Percentiles rank a stretch among this genome's conserved stretches.
Conservation (phyloP, 768 basidiomycete species). For the Amanita pallidorosea region DNA sequence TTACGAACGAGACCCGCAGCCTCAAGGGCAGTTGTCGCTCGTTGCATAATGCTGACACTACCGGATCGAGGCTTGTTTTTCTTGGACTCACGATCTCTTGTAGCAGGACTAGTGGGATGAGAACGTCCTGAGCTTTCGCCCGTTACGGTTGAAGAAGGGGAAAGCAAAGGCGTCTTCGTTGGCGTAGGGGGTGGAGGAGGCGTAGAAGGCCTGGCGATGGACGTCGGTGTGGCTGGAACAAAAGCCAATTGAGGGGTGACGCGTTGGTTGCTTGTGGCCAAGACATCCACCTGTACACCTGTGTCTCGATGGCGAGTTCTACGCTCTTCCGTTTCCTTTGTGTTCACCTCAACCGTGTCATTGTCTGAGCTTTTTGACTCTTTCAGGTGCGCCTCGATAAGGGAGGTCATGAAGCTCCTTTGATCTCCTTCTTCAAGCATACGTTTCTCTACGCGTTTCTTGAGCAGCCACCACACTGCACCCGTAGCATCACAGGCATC, state of each 20-base stretch:
- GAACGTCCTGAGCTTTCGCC: conserved; percentile 46
- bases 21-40: conserved; percentile 84
- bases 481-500: conserved; percentile 90
- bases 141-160: conserved; percentile 41
- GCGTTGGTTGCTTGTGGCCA: conserved; percentile 18
- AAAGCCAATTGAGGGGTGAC: conserved; percentile 56
- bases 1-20: conserved; percentile 78
- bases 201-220: conserved; percentile 29
- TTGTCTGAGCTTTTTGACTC: neutral
- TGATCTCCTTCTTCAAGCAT: conserved; percentile 22
- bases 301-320: conserved; percentile 21
- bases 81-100: conserved; percentile 36
- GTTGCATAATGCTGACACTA: conserved; percentile 93
- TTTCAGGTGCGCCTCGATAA: conserved; percentile 1
- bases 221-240: conserved; percentile 70
- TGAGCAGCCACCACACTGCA: conserved; percentile 95
- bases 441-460: conserved; percentile 62
- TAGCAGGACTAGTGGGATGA: conserved; percentile 59
- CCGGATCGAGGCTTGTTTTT: conserved; percentile 68
- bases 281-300: conserved; percentile 36
- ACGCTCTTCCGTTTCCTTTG: conserved; percentile 12
- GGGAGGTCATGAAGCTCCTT: conserved; percentile 3
- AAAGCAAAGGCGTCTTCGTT: conserved; percentile 41
- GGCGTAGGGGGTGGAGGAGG: conserved; percentile 43
- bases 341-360: neutral